These are phyloP conservation scores for Penicillium waksmanii DNA, from an alignment of 495 filamentous ascomycete genomes.

Conservation along the genomic window DNA sequence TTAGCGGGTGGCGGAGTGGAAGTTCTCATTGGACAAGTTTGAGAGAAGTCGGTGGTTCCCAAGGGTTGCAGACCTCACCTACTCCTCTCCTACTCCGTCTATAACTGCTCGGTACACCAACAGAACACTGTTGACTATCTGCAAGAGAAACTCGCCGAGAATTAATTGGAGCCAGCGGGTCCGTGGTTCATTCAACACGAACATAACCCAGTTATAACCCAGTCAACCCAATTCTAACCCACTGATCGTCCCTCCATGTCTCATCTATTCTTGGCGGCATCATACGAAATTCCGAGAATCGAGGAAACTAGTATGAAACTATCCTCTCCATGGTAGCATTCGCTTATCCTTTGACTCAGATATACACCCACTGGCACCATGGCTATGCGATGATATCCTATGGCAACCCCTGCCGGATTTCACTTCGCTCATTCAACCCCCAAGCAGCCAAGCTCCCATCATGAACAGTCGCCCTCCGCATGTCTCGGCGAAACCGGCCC, in stretches of 20 bases:
- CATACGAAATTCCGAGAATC: constrained; percentile 8
- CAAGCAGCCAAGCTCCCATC: constrained; percentile 39
- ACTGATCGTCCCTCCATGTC: constrained; percentile 12
- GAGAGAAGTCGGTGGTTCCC: background rate
- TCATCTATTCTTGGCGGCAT: constrained; percentile 18
- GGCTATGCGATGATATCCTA: background rate
- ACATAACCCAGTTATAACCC: background rate
- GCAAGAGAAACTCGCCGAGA: background rate
- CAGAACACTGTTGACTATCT: background rate
- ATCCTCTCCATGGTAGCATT: background rate
- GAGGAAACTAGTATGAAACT: background rate
- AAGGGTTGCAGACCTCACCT: background rate
- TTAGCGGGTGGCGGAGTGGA: background rate
- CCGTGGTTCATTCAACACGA: constrained; percentile 5
- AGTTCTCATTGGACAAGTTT: background rate
- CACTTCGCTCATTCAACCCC: constrained; percentile 44
- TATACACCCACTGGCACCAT: too few species aligned
- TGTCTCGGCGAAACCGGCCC: constrained; percentile 53
- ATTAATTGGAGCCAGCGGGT: background rate
- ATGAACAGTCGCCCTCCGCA: constrained; percentile 60
- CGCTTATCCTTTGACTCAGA: background rate
- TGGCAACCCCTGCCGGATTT: constrained; percentile 22
- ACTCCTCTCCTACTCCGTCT: background rate
- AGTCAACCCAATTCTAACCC: too few species aligned
- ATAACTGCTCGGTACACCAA: background rate